Evolutionary conservation across 768 basidiomycete species (phyloP), one percentile per base, ranked within the genome.

Genomic region (Hebeloma cylindrosporum): DNA sequence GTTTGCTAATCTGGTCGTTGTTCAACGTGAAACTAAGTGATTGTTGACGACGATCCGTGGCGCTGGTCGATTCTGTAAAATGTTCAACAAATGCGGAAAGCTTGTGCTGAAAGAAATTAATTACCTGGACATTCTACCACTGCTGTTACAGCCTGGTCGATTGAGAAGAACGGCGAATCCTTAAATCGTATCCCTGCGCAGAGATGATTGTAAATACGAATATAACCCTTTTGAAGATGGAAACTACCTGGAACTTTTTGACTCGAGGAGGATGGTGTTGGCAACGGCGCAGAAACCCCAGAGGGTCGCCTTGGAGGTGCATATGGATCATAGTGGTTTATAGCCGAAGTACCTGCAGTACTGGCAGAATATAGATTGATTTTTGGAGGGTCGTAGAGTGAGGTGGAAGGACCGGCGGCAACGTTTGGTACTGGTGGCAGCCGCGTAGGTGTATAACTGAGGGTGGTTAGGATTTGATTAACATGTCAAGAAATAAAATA

Each of bases 41-140:
- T 52, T 81, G 80, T 45, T 78, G 78, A 50, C 84, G 79, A 38
- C 90, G 79, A 68, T 94, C 91, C 50, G 80, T 80, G n/a, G 79
- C 74, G 49, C 80, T 85, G 11, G 78, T 77, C 1, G 91, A 90
- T 64, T 92, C 90, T 90, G 51, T 6, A 47, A 20, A 11, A 22
- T 22, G 13, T 17, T 17, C 29, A 21, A 25, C 36, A 21, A 48
- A 30, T 40, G 23, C 43, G 33, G 50, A 36, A 31, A 13, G 39
- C 17, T 18, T 31, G 21, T 17, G 13, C 10, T 20, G 31, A 44
- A 38, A 23, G 43, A 16, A 33, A 51, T 39, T 31, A 21, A 49
- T n/a, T 25, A 89, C 89, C 89, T 68, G 87, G 88, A 64, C 89
- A 93, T 60, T 92, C 88, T 6, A 74, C 70, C 21, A 91, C 69